These are phyloP conservation scores for Shiraia sp. DNA, from an alignment of 2,329 filamentous ascomycete species.

Conservation along the genomic window DNA sequence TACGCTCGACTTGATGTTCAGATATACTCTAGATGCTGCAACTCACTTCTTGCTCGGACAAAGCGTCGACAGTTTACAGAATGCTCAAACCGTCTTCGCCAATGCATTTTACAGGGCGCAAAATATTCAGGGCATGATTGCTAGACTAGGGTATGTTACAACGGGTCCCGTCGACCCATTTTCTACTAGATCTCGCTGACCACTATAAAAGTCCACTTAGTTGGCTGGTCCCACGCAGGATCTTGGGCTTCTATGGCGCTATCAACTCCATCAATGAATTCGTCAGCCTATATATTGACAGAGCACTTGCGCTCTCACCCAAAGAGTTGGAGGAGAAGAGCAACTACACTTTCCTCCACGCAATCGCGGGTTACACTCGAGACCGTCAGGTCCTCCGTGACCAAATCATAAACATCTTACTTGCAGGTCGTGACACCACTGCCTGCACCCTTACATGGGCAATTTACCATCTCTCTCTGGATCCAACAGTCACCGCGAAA, in stretches of 20 bases:
- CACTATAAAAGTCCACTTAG: conserved; percentile 59
- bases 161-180: not conserved
- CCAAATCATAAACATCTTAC: conserved; percentile 72
- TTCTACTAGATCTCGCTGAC: conserved; percentile 6
- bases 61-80: conserved; percentile 65
- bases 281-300: conserved; percentile 76
- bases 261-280: conserved; percentile 75
- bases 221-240: conserved; percentile 64
- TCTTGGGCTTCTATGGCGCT: conserved; percentile 62
- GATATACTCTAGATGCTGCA: conserved; percentile 75
- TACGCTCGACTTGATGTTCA: conserved; percentile 77
- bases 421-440: conserved; percentile 87
- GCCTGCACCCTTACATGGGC: conserved; percentile 79
- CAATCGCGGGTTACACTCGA: conserved; percentile 78
- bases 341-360: conserved; percentile 87
- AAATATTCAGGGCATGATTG: conserved; percentile 69
- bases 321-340: conserved; percentile 74
- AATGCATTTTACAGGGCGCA: conserved; percentile 81
- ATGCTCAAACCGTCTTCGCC: conserved; percentile 70
- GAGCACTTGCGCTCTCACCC: conserved; percentile 68
- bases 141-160: conserved; percentile 60
- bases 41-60: conserved; percentile 85
- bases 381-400: conserved; percentile 72
- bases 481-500: conserved; percentile 68
- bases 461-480: conserved; percentile 77